phyloP scores from a whole-genome alignment of 345 rosid genomes.

The Sonneratia caseolaris region DNA sequence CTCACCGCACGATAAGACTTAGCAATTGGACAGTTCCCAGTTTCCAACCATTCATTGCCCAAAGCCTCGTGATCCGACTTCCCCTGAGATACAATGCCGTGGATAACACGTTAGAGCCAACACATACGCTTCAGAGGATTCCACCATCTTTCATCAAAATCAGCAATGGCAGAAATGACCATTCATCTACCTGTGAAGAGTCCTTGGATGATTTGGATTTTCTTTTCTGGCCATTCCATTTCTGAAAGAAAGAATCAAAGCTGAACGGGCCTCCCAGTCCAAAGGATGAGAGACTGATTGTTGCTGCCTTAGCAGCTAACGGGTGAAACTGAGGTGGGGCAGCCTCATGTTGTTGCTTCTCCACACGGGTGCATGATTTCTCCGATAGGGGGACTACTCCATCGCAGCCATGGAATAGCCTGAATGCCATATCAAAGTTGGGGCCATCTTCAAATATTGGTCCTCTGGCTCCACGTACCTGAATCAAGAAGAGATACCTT shows the following conservation, averaged over 20 bases:
- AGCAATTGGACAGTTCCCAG: slow-evolving; percentile 87
- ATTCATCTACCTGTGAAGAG: slow-evolving; percentile 46
- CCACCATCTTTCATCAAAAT: not conserved
- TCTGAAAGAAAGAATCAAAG: slow-evolving; percentile 68
- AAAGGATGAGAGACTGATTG: slow-evolving; percentile 88
- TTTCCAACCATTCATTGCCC: slow-evolving; percentile 79
- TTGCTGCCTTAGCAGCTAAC: slow-evolving; percentile 90
- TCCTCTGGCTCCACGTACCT: slow-evolving; percentile 46
- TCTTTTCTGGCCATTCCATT: slow-evolving; percentile 50
- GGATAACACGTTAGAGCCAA: not conserved
- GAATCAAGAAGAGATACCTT: not conserved
- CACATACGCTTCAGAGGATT: not conserved
- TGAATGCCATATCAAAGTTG: slow-evolving; percentile 82
- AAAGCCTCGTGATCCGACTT: slow-evolving; percentile 54
- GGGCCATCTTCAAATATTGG: slow-evolving; percentile 99
- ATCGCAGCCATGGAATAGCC: slow-evolving; percentile 84
- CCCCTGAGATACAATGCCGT: slow-evolving; percentile 35
- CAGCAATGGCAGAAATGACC: not conserved
- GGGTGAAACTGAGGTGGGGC: slow-evolving; percentile 61
- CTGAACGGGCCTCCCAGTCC: slow-evolving; percentile 80
- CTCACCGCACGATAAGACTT: slow-evolving; percentile 83
- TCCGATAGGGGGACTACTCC: slow-evolving; percentile 93
- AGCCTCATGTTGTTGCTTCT: slow-evolving; percentile 23
- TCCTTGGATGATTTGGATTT: slow-evolving; percentile 16
- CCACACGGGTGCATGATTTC: slow-evolving; percentile 23